phyloP scores from a whole-genome alignment of 306 rosid genomes.

The Canavalia gladiata region DNA sequence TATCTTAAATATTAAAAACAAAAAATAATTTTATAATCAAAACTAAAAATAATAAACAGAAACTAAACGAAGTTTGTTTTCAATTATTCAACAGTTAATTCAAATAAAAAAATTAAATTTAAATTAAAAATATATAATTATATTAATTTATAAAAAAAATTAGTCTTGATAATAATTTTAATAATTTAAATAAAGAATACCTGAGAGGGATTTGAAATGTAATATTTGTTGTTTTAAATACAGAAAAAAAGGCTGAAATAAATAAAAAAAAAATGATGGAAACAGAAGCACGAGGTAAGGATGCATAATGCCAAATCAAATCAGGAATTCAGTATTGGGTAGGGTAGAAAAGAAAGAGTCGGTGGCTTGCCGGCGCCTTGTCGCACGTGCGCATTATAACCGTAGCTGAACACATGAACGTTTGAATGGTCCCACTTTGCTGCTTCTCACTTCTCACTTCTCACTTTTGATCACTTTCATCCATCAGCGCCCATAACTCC shows the following conservation, averaged over 20 bases:
- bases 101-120: too few species aligned
- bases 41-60: too few species aligned
- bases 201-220: too few species aligned
- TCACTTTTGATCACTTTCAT: slow-evolving; percentile 18
- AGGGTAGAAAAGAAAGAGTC: slow-evolving; percentile 17
- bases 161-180: too few species aligned
- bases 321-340: not conserved
- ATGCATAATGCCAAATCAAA: not conserved
- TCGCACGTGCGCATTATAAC: slow-evolving; percentile 51
- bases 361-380: slow-evolving; percentile 51
- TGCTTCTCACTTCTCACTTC: slow-evolving; percentile 5
- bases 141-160: too few species aligned
- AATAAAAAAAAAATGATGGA: not conserved
- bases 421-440: slow-evolving; percentile 37
- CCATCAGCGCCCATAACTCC: slow-evolving; percentile 40
- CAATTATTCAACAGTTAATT: too few species aligned
- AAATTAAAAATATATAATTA: too few species aligned
- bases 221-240: too few species aligned
- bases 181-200: too few species aligned
- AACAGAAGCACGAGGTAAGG: slow-evolving; percentile 8
- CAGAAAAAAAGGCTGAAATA: not conserved
- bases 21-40: too few species aligned
- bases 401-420: not conserved
- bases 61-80: too few species aligned
- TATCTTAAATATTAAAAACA: too few species aligned